These are phyloP conservation scores for Rhytidiadelphus loreus DNA, from an alignment of 225 moss, liverwort and hornwort genomes.

Conservation along the genomic window DNA sequence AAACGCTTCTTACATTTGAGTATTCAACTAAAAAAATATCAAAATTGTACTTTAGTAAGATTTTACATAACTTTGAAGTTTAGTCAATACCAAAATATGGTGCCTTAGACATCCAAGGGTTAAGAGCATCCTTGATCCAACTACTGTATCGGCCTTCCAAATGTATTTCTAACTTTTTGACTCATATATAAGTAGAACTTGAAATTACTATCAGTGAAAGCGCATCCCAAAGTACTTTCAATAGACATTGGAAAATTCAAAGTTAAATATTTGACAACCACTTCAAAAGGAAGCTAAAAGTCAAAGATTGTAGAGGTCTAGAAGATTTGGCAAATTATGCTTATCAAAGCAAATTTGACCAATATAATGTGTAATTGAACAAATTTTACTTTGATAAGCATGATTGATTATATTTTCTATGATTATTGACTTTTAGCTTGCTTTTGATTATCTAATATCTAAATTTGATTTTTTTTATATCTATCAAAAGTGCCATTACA, in stretches of 20 bases:
- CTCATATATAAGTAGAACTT: background rate
- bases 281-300: background rate
- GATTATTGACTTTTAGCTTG: background rate
- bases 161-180: background rate
- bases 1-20: too few species aligned
- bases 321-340: background rate
- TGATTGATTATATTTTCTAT: too few species aligned
- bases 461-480: background rate
- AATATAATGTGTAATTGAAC: background rate
- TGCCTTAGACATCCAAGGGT: background rate
- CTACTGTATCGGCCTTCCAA: rapidly evolving
- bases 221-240: background rate
- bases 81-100: background rate
- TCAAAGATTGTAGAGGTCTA: background rate
- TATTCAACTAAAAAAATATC: background rate
- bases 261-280: rapidly evolving
- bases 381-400: background rate
- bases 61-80: background rate
- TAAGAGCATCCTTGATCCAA: rapidly evolving
- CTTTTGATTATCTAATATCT: background rate
- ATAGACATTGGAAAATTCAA: background rate
- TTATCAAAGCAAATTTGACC: background rate
- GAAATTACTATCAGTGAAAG: rapidly evolving
- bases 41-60: background rate
- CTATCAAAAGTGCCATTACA: background rate